phyloP scores from a whole-genome alignment of 2,329 filamentous ascomycete species.

The Zymoseptoria tritici region DNA sequence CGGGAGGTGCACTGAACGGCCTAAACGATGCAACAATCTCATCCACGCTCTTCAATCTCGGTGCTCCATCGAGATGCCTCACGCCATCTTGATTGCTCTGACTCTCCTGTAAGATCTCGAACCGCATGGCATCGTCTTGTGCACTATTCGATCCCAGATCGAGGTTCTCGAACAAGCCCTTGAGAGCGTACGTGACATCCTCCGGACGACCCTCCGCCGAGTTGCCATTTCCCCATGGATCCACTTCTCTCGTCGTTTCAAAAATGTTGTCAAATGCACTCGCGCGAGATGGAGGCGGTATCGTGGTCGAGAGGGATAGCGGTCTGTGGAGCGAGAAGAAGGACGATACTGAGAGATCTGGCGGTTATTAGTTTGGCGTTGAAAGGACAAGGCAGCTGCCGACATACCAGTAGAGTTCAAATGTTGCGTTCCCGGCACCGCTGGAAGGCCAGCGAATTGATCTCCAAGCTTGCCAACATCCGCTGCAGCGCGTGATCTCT shows the following conservation, averaged over 20 bases:
- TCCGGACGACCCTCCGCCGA: conserved; percentile 37
- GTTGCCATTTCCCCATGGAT: conserved; percentile 34
- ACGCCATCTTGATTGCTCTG: conserved; percentile 27
- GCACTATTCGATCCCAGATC: conserved; percentile 17
- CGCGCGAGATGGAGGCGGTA: conserved; percentile 64
- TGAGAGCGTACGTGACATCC: conserved; percentile 41
- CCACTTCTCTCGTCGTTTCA: conserved; percentile 44
- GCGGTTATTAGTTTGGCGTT: not conserved
- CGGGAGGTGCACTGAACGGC: conserved; percentile 79
- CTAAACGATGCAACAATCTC: conserved; percentile 44
- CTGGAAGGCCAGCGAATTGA: conserved; percentile 54
- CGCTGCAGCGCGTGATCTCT: conserved; percentile 9
- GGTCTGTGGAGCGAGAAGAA: conserved; percentile 97
- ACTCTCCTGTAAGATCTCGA: conserved; percentile 32
- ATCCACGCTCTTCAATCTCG: conserved; percentile 30
- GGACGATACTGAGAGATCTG: conserved; percentile 78
- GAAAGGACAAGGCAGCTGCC: conserved; percentile 1
- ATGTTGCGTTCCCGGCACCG: conserved; percentile 68
- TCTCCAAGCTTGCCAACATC: conserved; percentile 24
- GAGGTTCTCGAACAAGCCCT: conserved; percentile 34
- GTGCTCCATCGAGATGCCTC: conserved; percentile 24
- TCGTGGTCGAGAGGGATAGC: conserved; percentile 76
- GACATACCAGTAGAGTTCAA: conserved; percentile 42
- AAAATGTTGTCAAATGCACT: conserved; percentile 84
- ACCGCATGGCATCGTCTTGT: conserved; percentile 32